Evolutionary conservation across 306 rosid species (phyloP).

Genomic region (Nissolia schottii): DNA sequence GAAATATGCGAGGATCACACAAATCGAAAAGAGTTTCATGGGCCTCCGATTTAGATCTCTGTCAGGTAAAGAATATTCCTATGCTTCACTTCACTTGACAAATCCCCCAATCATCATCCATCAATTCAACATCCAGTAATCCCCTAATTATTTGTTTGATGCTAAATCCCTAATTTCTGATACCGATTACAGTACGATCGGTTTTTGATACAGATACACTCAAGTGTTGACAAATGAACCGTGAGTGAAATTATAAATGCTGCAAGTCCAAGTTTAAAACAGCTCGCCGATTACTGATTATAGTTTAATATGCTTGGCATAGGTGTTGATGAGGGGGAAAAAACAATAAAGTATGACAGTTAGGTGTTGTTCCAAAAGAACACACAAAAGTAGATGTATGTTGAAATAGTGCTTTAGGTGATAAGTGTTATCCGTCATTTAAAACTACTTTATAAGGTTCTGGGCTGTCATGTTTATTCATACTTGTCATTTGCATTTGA

Average conservation of each 20-base stretch:
- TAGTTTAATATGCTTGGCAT: not conserved
- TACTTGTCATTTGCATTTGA: not conserved
- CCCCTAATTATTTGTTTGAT: not conserved
- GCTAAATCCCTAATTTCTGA: not conserved
- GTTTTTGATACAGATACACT: not conserved
- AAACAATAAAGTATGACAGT: not conserved
- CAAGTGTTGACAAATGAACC: not conserved
- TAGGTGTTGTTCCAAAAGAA: not conserved
- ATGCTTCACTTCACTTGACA: conserved; percentile 12
- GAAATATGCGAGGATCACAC: conserved; percentile 73
- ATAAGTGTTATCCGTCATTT: not conserved
- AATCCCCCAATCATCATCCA: conserved; percentile 26
- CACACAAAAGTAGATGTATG: not conserved
- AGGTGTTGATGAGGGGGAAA: not conserved
- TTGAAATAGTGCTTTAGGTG: not conserved
- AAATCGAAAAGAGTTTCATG: conserved; percentile 76
- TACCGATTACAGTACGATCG: conserved; percentile 2
- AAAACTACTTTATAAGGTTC: not conserved
- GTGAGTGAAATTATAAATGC: not conserved
- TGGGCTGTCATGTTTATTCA: not conserved
- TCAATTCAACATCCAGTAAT: conserved; percentile 22
- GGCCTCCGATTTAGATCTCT: conserved; percentile 82
- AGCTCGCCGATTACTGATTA: not conserved
- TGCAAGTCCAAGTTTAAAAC: not conserved
- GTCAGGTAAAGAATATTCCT: conserved; percentile 71